Base-by-base conservation (phyloP, 2,329 filamentous ascomycete species). In the Cladophialophora immunda region DNA sequence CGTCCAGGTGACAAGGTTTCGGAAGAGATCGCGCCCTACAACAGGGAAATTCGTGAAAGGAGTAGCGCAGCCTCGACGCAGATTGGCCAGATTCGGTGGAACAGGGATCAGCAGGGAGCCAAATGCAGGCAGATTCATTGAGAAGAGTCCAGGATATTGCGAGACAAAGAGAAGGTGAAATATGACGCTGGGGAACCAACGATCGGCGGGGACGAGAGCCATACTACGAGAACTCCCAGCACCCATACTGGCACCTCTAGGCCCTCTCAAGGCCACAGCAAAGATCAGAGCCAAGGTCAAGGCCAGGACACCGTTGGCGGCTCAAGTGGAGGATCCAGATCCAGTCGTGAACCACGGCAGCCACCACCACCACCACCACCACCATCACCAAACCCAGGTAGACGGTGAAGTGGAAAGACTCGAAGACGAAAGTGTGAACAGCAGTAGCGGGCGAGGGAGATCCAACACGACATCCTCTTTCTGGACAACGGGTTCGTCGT, bases 121-220 rank as follows among this genome's bases (percentile, higher is more conserved):
- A 45, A 36, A 60, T 60, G 58, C 58, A 36, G 45, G 34, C 58
- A 19, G 25, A 22, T 19, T 53, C n/a, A 61, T 47, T 11, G 32
- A 32, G 55, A 57, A 36, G 27, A 55, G 13, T 5, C 17, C 52
- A 55, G n/a, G 25, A 25, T 6, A 55, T 9, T 30, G 27, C 25
- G 13, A 55, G 25, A 54, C 47, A 52, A 53, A 38, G 58, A 30
- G 17, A 29, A 38, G 58, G 27, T 53, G 30, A 61, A 59, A 38
- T 27, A 68, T 68, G 67, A 68, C 67, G 53, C 64, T 66, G 41
- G 67, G 64, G 11, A 58, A 32, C n/a, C 59, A 64, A 45, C 59
- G 67, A 64, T 62, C 64, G 58, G 58, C 54, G 19, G 47, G 41
- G 13, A 68, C 41, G 27, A 62, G 58, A 56, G 58, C 54, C 38